A percentile compares a stretch with the other conserved stretches of the same genome.
phyloP scores from a whole-genome alignment of 139 green algal genomes.

The Closterium sp. region DNA sequence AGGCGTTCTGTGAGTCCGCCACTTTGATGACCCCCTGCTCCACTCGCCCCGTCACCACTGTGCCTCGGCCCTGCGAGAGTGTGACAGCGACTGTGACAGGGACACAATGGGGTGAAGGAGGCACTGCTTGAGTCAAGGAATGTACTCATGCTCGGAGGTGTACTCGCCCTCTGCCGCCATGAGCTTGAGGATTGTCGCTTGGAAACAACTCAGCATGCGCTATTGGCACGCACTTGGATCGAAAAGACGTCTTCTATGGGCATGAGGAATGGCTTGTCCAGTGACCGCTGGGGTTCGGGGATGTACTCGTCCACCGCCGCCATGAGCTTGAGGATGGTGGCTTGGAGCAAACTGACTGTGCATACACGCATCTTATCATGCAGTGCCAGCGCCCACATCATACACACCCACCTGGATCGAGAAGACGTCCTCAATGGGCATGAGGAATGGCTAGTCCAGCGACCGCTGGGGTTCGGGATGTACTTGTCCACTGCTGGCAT shows the following conservation, averaged over 20 bases:
- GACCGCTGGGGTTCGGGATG: constrained; percentile 75
- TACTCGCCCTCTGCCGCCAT: too few relatives aligned
- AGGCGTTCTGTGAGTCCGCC: background rate
- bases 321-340: too few relatives aligned
- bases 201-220: too few relatives aligned
- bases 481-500: constrained; percentile 76
- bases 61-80: constrained; percentile 84
- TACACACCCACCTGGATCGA: constrained; percentile 67
- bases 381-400: background rate
- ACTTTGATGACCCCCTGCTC: constrained; percentile 61
- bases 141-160: too few relatives aligned
- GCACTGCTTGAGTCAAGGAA: background rate
- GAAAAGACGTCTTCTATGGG: too few relatives aligned
- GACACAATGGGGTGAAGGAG: background rate
- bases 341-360: too few relatives aligned
- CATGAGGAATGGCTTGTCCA: background rate
- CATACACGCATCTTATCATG: too few relatives aligned
- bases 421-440: constrained; percentile 98
- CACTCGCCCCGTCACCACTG: constrained; percentile 87
- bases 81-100: too few relatives aligned
- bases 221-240: too few relatives aligned
- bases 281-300: too few relatives aligned
- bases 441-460: constrained; percentile 94
- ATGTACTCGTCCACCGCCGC: too few relatives aligned
- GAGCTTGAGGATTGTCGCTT: too few relatives aligned